Percentiles rank a stretch among this genome's conserved stretches.
phyloP scores from a whole-genome alignment of 169 alveolate genomes.

The Blepharisma undulans region DNA sequence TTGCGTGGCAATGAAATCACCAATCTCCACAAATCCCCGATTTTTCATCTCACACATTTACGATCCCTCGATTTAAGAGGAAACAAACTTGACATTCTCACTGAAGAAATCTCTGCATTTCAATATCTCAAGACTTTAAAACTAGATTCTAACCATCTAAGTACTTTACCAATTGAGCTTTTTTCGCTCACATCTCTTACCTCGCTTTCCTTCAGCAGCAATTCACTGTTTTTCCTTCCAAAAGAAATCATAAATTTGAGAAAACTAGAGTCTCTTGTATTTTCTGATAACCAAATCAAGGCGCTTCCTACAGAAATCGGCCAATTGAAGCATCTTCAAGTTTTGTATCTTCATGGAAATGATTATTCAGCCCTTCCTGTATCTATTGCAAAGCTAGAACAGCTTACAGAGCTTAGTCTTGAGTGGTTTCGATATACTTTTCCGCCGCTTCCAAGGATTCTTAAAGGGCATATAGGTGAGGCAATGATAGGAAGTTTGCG shows the following conservation, averaged over 20 bases:
- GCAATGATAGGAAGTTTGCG: background rate
- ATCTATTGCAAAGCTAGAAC: background rate
- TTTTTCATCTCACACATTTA: background rate
- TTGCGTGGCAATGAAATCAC: constrained; percentile 24
- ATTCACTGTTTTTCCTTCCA: constrained; percentile 22
- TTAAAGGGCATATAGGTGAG: constrained; percentile 35
- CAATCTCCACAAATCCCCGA: background rate
- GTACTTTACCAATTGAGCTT: constrained; percentile 2
- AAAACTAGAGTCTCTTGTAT: background rate
- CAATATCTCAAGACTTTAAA: background rate
- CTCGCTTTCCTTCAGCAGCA: background rate
- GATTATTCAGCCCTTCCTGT: constrained; percentile 9
- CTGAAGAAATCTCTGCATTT: background rate
- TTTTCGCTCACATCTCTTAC: background rate
- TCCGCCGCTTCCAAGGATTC: constrained; percentile 42
- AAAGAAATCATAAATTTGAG: background rate
- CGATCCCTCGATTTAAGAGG: constrained; percentile 9
- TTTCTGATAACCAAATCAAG: constrained; percentile 26
- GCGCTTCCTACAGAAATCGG: constrained; percentile 5
- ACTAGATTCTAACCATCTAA: background rate
- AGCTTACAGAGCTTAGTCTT: constrained; percentile 48
- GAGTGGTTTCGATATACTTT: constrained; percentile 64
- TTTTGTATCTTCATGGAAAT: constrained; percentile 19
- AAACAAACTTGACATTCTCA: constrained; percentile 20
- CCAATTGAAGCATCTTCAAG: background rate